A percentile compares a stretch with the other conserved stretches of the same genome.
Evolutionary conservation across 225 moss, liverwort and hornwort species (phyloP).

Genomic region (Pseudisothecium myosuroides): DNA sequence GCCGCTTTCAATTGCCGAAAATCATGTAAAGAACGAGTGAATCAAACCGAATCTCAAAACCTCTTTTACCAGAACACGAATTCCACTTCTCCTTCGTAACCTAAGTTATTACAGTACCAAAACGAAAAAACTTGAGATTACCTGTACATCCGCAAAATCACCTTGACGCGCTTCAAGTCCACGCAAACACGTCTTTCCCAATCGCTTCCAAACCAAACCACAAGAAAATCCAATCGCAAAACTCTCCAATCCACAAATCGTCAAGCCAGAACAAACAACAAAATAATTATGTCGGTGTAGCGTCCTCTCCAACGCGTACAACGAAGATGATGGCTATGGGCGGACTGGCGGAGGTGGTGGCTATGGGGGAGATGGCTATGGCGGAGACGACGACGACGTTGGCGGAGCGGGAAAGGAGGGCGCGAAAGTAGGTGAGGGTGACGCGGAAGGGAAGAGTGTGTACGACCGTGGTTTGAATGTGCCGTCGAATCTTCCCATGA

Average conservation of each 20-base stretch:
- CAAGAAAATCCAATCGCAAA: neutral
- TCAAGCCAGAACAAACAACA: neutral
- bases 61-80: neutral
- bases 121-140: neutral
- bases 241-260: constrained; percentile 17
- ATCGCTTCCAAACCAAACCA: constrained; percentile 29
- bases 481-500: neutral
- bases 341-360: neutral
- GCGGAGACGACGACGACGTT: neutral
- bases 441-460: neutral
- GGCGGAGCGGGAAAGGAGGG: neutral
- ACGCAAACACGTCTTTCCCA: constrained; percentile 26
- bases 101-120: neutral
- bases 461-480: neutral
- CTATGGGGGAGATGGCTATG: neutral
- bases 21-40: neutral
- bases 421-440: neutral
- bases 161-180: constrained; percentile 35
- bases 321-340: neutral
- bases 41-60: neutral
- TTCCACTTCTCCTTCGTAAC: neutral
- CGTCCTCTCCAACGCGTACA: neutral
- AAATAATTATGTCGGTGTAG: neutral
- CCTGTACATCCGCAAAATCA: constrained; percentile 15
- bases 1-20: neutral